Base-by-base conservation (phyloP, 2,329 filamentous ascomycete species). In the Trichoderma aggressivum region DNA sequence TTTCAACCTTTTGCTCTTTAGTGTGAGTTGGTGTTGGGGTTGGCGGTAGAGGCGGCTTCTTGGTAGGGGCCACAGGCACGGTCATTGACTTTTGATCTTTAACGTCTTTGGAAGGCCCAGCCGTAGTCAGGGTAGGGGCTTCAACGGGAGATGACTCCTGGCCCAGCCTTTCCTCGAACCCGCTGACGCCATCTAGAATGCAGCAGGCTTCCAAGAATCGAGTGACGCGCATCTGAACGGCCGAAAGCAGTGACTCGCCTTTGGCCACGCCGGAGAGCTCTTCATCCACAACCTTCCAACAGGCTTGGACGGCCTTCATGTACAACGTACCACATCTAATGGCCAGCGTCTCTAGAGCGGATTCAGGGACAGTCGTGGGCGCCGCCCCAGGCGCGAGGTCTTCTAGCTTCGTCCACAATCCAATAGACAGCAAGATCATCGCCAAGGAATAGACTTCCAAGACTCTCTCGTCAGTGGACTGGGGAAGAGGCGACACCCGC, bases 401-500 rank as follows among this genome's bases (percentile, higher is more conserved):
- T 69, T 89, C 87, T 0, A 94, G 83, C 12, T 88, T 90, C 4
- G 87, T 89, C 92, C 92, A 95, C 10, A 94, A 81, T 7, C 92
- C 92, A 67, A 94, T 89, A 7, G 92, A 92, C 3, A 94, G 83
- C 0, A 95, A 84, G 5, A 94, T 82, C 81, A 94, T 87, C 21
- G 91, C 91, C 1, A 95, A 83, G 7, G 91, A 90, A 78, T 94
- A 94, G 2, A 94, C 82, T 72, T 94, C 92, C 36, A 89, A 81
- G 1, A 88, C 85, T 50, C 88, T 87, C 53, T 86, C 86, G 69
- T 90, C 87, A 1, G 86, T 82, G 6, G 84, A 85, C 55, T 82
- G 82, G 5, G 80, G 76, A 11, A 88, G 77, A 0, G 85, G 84
- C 0, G 87, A 87, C 26, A 84, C 80, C 5, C 82, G 77, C 0